phyloP scores from a whole-genome alignment of 176 grass and related monocot species.

The Carex pumila region DNA sequence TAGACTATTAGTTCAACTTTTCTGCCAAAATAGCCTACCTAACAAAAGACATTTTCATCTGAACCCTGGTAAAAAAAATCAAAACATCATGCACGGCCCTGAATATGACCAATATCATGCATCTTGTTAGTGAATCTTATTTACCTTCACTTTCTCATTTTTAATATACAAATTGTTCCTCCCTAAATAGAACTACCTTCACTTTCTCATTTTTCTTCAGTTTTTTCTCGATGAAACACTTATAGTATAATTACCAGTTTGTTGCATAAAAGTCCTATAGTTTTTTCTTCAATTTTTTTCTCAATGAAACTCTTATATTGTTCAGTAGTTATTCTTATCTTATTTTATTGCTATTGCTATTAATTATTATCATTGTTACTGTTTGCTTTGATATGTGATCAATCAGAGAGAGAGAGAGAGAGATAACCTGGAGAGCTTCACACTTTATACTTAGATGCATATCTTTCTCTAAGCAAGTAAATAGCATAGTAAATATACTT shows the following conservation, averaged over 20 bases:
- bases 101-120: not conserved
- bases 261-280: not conserved
- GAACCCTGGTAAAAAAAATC: not conserved
- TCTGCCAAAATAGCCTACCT: not conserved
- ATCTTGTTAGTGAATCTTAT: not conserved
- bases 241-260: not conserved
- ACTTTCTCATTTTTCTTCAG: not conserved
- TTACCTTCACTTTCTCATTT: not conserved
- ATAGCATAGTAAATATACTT: constrained; percentile 48
- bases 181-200: no score
- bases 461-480: constrained; percentile 48
- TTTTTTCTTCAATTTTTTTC: no score
- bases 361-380: not conserved
- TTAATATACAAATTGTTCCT: no score
- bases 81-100: not conserved
- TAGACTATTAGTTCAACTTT: not conserved
- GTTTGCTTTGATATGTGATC: not conserved
- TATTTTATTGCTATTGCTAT: not conserved
- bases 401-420: not conserved
- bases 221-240: not conserved
- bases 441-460: constrained; percentile 55
- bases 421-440: constrained; percentile 70
- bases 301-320: not conserved
- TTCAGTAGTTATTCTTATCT: not conserved
- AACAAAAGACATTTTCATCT: not conserved